Base-by-base conservation (phyloP, 768 basidiomycete species). In the Amanita polypyramis region DNA sequence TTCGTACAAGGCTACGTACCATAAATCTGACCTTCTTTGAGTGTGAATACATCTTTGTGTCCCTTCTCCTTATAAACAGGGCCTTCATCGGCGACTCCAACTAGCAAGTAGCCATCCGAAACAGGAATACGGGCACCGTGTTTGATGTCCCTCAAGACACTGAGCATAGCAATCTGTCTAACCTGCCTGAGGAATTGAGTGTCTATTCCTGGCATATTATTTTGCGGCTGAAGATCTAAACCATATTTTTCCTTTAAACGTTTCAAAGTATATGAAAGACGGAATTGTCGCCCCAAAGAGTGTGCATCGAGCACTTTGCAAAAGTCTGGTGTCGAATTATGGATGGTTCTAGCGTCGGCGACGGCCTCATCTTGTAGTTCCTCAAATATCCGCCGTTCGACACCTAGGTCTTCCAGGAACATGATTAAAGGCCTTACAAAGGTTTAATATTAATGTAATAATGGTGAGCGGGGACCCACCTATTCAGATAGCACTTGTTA, bases 41-140 rank as follows among this genome's bases (percentile, higher is more conserved):
- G 63, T 29, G 58, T 66, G 57, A 69, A 82, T 1, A 84, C 73
- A 52, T 82, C 71, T 1, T 25, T 23, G 19, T 41, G 21, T 11
- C 80, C 80, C n/a, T 60, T 64, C 6, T 59, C 52, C 36, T 58
- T 59, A 52, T 86, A 85, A 0, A 80, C 76, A 0, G 80, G 77
- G 0, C 86, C 86, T 62, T 91, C 86, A 55, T 93, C 90, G 2
- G 86, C 83, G 7, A 92, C 75, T 1, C 91, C 90, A 9, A 90
- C 84, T 1, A 93, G 70, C 21, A 80, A 69, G 50, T 78, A 78
- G 51, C 80, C 80, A 0, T 78, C 65, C 0, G 80, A 80, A 8
- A 93, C 73, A 3, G 72, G 77, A 21, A 93, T 85, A 7, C 86
- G 71, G 0, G 89, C 89, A 33, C 71, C 67, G 54, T 86, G 78